phyloP scores from a whole-genome alignment of 441 rosid genomes.

The Eruca vesicaria region DNA sequence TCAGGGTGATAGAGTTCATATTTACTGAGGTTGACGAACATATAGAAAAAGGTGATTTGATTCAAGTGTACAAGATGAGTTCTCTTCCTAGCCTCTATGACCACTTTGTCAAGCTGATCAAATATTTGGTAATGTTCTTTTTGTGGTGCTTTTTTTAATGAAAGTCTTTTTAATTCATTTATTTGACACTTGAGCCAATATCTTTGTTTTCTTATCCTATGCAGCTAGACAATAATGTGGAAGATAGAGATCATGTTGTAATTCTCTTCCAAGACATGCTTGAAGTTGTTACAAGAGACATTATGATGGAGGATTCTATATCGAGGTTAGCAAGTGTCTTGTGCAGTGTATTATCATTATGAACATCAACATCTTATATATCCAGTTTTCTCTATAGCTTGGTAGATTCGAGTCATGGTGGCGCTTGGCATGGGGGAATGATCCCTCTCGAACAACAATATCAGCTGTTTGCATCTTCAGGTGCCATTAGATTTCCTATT shows the following conservation, averaged over 20 bases:
- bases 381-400: slow-evolving; percentile 45
- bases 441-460: slow-evolving; percentile 58
- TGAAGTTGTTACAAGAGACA: slow-evolving; percentile 94
- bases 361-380: slow-evolving; percentile 22
- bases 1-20: slow-evolving; percentile 75
- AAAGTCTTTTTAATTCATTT: not conserved
- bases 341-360: not conserved
- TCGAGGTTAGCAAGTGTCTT: slow-evolving; percentile 49
- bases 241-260: slow-evolving; percentile 87
- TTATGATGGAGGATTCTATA: slow-evolving; percentile 77
- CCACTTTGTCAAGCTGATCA: slow-evolving; percentile 85
- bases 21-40: slow-evolving; percentile 68
- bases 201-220: slow-evolving; percentile 25
- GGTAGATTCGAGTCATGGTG: slow-evolving; percentile 76
- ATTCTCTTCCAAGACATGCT: slow-evolving; percentile 98
- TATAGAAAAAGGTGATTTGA: slow-evolving; percentile 43
- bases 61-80: slow-evolving; percentile 75
- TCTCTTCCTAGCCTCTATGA: slow-evolving; percentile 89
- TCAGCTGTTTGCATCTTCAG: slow-evolving; percentile 88
- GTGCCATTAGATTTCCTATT: slow-evolving; percentile 92
- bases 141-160: not conserved
- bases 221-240: slow-evolving; percentile 73
- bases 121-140: slow-evolving; percentile 63
- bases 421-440: slow-evolving; percentile 68
- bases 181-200: not conserved